phyloP scores from a whole-genome alignment of 371 early-diverging fungal species.

The Apophysomyces trapeziformis region DNA sequence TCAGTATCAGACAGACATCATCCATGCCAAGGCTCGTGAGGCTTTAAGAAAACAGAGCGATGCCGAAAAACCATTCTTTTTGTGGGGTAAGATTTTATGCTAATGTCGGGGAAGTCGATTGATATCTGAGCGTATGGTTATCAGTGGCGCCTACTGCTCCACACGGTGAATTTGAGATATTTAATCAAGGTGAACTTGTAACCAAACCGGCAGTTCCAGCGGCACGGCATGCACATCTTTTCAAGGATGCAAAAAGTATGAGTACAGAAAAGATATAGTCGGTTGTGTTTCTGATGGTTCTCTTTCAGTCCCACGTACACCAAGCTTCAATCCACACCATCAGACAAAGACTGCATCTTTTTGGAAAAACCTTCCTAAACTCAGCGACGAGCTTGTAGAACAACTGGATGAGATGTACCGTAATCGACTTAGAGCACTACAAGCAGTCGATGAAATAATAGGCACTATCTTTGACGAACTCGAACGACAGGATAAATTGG shows the following conservation, averaged over 20 bases:
- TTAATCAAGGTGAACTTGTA: slow-evolving; percentile 17
- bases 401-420: slow-evolving; percentile 59
- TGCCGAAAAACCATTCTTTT: slow-evolving; percentile 49
- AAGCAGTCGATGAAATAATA: slow-evolving; percentile 69
- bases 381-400: slow-evolving; percentile 43
- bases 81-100: background rate
- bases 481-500: slow-evolving; percentile 56
- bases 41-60: slow-evolving; percentile 49
- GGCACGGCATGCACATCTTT: slow-evolving; percentile 54
- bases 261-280: background rate
- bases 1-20: slow-evolving; percentile 65
- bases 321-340: slow-evolving; percentile 61
- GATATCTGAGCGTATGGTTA: too few relatives aligned
- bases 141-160: slow-evolving; percentile 31
- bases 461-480: slow-evolving; percentile 58
- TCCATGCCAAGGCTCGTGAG: slow-evolving; percentile 59
- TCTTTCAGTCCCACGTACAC: slow-evolving; percentile 57
- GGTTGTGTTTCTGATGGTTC: slow-evolving; percentile 16
- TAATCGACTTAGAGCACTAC: slow-evolving; percentile 62
- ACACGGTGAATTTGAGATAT: slow-evolving; percentile 45
- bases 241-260: slow-evolving; percentile 54
- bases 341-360: slow-evolving; percentile 61
- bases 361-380: slow-evolving; percentile 49
- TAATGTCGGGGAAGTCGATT: too few relatives aligned
- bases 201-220: slow-evolving; percentile 56